Evolutionary conservation across 1,139 yeast genomes (phyloP).

Genomic region (Yamadazyma siamensis): DNA sequence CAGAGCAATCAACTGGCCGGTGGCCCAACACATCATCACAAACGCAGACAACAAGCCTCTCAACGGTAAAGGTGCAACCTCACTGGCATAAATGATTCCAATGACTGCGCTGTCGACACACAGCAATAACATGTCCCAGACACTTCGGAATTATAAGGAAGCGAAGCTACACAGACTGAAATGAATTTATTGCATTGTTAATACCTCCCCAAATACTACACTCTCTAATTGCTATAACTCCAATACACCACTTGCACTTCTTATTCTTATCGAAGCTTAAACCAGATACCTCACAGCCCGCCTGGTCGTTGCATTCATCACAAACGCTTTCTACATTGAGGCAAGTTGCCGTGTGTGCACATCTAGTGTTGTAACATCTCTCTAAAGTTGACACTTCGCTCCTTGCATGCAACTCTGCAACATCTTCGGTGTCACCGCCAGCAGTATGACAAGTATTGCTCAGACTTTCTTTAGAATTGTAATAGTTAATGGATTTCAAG

Average conservation of each 20-base stretch:
- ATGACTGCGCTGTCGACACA: conserved; percentile 18
- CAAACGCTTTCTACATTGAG: background rate
- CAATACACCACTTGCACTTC: background rate
- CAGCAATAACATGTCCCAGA: background rate
- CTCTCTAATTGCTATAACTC: background rate
- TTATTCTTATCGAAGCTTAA: background rate
- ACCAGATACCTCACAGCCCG: background rate
- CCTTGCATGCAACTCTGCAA: no score
- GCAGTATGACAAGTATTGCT: conserved; percentile 1
- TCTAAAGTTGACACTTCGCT: no score
- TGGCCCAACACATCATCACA: conserved; percentile 42
- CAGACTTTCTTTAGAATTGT: conserved; percentile 1
- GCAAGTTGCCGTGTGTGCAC: no score
- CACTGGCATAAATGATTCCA: conserved; percentile 44
- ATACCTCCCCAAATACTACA: no score
- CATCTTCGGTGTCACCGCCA: no score
- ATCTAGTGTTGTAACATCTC: no score
- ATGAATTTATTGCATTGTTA: no score
- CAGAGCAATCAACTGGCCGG: conserved; percentile 42
- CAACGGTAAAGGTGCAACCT: conserved; percentile 42
- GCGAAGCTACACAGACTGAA: no score
- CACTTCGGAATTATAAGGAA: no score
- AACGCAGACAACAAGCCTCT: conserved; percentile 41
- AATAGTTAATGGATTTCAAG: background rate
- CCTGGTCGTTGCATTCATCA: conserved; percentile 1